These are phyloP conservation scores for Hyaloscypha bicolor DNA, from an alignment of 495 filamentous ascomycete species.

Conservation along the genomic window DNA sequence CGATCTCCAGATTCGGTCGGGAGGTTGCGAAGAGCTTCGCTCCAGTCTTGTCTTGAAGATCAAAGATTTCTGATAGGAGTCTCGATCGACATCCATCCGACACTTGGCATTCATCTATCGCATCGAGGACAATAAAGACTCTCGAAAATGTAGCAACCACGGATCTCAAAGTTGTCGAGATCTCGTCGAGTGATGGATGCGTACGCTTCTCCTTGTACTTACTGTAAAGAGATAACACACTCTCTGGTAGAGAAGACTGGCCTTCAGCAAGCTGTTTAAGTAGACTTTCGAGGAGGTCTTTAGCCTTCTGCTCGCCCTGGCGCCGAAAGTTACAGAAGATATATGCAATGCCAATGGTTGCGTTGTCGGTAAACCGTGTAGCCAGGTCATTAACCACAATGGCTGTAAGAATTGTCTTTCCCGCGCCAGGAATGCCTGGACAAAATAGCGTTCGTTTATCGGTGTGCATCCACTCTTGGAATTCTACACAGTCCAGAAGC, in stretches of 20 bases:
- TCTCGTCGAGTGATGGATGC: slow-evolving; percentile 1
- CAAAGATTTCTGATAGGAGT: background rate
- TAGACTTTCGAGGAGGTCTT: slow-evolving; percentile 6
- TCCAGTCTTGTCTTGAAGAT: background rate
- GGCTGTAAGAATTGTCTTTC: slow-evolving; percentile 1
- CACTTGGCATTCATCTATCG: slow-evolving; percentile 7
- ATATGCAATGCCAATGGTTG: slow-evolving; percentile 7
- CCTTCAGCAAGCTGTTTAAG: background rate
- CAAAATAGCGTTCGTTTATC: slow-evolving; percentile 4
- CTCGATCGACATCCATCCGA: background rate
- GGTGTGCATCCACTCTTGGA: slow-evolving; percentile 2
- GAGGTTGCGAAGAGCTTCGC: slow-evolving; percentile 1
- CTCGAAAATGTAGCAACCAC: background rate
- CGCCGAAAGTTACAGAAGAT: slow-evolving; percentile 9
- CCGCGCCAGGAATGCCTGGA: slow-evolving; percentile 7
- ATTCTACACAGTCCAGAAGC: slow-evolving; percentile 6
- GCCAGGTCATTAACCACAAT: background rate
- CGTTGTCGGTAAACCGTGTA: background rate
- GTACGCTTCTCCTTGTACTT: background rate
- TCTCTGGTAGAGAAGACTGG: background rate
- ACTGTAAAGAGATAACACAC: background rate
- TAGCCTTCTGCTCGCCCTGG: background rate
- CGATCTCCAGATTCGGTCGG: background rate
- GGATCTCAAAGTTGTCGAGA: background rate
- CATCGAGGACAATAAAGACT: slow-evolving; percentile 4